These are phyloP conservation scores for Rhizopus arrhizus DNA, from an alignment of 371 early-diverging fungal genomes.

Conservation along the genomic window DNA sequence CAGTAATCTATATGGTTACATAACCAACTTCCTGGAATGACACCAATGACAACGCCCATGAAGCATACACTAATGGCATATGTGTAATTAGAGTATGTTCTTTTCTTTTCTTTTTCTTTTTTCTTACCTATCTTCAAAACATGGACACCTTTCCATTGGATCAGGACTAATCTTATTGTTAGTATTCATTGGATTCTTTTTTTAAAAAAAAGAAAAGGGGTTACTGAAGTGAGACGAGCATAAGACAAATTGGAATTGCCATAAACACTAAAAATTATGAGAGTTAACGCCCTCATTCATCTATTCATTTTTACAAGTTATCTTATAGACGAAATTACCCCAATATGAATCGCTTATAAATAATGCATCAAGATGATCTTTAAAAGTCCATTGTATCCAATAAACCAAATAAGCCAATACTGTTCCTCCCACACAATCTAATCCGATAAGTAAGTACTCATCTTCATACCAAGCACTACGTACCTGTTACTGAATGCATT, in stretches of 20 bases:
- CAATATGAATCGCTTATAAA: slow-evolving; percentile 55
- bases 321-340: slow-evolving; percentile 35
- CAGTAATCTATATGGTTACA: slow-evolving; percentile 46
- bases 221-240: slow-evolving; percentile 60
- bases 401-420: slow-evolving; percentile 61
- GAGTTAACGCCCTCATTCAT: background rate
- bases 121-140: slow-evolving; percentile 70
- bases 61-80: slow-evolving; percentile 59
- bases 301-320: no score
- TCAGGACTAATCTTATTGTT: slow-evolving; percentile 51
- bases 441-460: background rate
- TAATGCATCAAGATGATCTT: slow-evolving; percentile 52
- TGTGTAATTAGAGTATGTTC: background rate
- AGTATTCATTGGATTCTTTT: no score
- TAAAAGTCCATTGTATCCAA: slow-evolving; percentile 61
- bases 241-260: slow-evolving; percentile 42
- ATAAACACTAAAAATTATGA: slow-evolving; percentile 34
- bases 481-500: slow-evolving; percentile 74
- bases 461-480: background rate
- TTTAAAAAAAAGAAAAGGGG: no score
- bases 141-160: slow-evolving; percentile 78
- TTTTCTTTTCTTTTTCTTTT: background rate
- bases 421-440: slow-evolving; percentile 72
- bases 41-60: slow-evolving; percentile 69
- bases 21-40: slow-evolving; percentile 67